A percentile compares a stretch with the other conserved stretches of the same genome.
Evolutionary conservation across 2,329 filamentous ascomycete genomes (phyloP).

Genomic region (Penicillium sclerotigenum): DNA sequence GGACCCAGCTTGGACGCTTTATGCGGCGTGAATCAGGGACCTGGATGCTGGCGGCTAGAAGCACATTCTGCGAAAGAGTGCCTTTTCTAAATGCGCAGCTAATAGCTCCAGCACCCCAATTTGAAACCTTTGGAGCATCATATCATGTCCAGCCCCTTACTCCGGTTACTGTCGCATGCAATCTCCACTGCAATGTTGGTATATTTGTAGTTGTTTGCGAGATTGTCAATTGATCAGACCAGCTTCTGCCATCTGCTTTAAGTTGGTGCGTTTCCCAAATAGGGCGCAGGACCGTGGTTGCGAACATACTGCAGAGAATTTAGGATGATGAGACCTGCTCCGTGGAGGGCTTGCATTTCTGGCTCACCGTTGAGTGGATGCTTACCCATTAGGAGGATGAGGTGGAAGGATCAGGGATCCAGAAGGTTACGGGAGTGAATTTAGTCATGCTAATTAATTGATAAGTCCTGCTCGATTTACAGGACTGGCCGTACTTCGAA

Average conservation of each 20-base stretch:
- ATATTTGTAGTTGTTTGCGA: neutral
- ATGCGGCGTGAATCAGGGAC: neutral
- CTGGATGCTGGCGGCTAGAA: neutral
- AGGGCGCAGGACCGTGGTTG: slow-evolving; percentile 68
- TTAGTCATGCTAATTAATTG: neutral
- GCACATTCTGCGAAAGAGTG: neutral
- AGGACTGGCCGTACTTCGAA: no score
- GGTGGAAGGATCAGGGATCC: neutral
- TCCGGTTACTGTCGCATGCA: neutral
- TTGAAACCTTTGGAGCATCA: neutral
- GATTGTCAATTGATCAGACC: slow-evolving; percentile 52
- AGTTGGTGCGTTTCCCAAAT: slow-evolving; percentile 47
- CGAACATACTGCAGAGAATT: slow-evolving; percentile 66
- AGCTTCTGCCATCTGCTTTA: slow-evolving; percentile 40
- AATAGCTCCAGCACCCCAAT: neutral
- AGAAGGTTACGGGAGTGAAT: neutral
- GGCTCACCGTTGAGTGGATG: slow-evolving; percentile 62
- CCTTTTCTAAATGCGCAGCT: neutral
- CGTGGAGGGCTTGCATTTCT: slow-evolving; percentile 51
- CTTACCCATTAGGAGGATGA: neutral
- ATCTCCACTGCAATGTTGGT: neutral
- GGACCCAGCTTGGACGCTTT: neutral
- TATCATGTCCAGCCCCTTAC: neutral
- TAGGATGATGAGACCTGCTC: slow-evolving; percentile 54
- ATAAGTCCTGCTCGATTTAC: neutral